Conservation (phyloP, 1,284 basidiomycete genomes). For the Polyporus tsugae region DNA sequence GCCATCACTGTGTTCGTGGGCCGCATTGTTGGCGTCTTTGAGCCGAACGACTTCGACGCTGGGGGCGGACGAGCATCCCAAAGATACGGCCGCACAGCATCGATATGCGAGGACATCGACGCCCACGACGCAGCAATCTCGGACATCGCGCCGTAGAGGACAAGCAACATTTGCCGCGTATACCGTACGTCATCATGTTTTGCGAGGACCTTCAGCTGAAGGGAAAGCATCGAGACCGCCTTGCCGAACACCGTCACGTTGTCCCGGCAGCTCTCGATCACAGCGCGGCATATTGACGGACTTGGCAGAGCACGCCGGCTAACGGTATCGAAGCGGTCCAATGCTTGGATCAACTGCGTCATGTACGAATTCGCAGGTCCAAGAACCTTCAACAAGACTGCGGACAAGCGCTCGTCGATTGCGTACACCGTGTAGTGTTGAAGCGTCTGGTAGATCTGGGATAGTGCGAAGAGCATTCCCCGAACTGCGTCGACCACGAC, state of each 20-base stretch:
- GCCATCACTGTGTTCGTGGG: conserved; percentile 14
- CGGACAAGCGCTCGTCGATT: conserved; percentile 87
- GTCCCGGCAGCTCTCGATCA: conserved; percentile 88
- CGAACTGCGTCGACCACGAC: conserved; percentile 88
- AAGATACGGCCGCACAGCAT: conserved; percentile 74
- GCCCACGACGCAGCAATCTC: conserved; percentile 92
- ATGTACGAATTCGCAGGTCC: conserved; percentile 88
- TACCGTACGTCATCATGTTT: conserved; percentile 87
- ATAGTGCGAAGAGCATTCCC: conserved; percentile 92
- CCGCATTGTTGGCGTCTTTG: conserved; percentile 34
- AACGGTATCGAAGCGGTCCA: conserved; percentile 93
- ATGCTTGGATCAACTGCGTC: conserved; percentile 84
- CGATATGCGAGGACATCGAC: conserved; percentile 77
- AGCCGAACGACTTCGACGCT: conserved; percentile 37
- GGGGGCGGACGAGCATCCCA: conserved; percentile 51
- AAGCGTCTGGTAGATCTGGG: conserved; percentile 91
- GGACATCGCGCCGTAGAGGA: conserved; percentile 90
- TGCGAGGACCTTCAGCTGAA: conserved; percentile 84
- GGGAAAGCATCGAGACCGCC: conserved; percentile 82
- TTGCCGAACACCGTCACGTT: conserved; percentile 89
- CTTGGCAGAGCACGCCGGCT: conserved; percentile 77
- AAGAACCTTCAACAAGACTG: conserved; percentile 84
- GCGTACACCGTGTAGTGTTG: conserved; percentile 91
- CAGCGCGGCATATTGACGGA: conserved; percentile 77
- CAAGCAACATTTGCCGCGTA: conserved; percentile 87